These are phyloP conservation scores for Mimosa bimucronata DNA, from an alignment of 306 rosid genomes.

Conservation along the genomic window DNA sequence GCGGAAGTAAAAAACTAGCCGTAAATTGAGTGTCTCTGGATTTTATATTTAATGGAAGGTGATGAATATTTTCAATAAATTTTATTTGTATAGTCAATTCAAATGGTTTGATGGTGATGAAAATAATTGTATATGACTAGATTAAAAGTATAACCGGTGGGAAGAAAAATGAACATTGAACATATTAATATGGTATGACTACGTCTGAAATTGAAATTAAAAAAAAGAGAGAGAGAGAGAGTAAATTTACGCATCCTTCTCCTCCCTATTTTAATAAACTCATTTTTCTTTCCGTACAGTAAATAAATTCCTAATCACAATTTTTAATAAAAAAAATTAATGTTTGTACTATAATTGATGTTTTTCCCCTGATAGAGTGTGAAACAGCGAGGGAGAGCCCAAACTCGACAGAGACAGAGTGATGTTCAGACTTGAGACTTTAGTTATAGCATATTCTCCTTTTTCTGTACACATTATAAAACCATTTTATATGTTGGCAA, in stretches of 20 bases:
- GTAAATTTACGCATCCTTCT: neutral
- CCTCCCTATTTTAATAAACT: neutral
- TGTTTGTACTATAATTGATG: conserved; percentile 24
- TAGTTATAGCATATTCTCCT: too few species aligned
- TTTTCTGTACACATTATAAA: too few species aligned
- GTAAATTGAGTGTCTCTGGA: neutral
- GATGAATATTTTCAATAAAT: neutral
- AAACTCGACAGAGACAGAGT: too few species aligned
- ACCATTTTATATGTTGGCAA: too few species aligned
- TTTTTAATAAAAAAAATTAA: neutral
- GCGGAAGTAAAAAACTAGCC: conserved; percentile 26
- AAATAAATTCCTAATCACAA: neutral
- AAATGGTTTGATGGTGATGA: neutral
- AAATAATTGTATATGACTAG: neutral
- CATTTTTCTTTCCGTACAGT: neutral
- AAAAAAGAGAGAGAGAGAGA: too few species aligned
- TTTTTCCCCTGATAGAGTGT: fast-evolving
- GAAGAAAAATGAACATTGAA: neutral
- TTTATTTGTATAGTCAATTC: neutral
- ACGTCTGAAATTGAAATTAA: neutral
- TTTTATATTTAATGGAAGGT: neutral
- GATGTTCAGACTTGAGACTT: neutral
- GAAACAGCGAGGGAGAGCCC: neutral
- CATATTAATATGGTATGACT: neutral
- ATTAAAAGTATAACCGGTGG: neutral